phyloP scores from a whole-genome alignment of 495 filamentous ascomycete species.

The Aspergillus hancockii region DNA sequence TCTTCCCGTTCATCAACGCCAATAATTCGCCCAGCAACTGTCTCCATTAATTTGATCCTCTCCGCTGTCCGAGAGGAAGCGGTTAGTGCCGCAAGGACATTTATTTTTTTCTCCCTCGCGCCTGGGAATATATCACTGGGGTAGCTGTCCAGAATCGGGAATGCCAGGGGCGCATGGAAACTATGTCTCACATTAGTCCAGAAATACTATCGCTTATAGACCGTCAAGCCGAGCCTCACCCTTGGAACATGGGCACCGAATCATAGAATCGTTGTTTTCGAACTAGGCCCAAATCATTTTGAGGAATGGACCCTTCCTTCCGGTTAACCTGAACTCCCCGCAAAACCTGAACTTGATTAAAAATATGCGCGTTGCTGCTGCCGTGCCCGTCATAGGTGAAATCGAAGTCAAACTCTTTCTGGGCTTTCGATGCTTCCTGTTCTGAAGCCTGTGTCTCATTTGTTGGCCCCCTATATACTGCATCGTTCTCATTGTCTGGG shows the following conservation, averaged over 20 bases:
- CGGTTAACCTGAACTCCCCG: slow-evolving; percentile 44
- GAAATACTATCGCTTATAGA: slow-evolving; percentile 3
- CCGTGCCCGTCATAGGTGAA: slow-evolving; percentile 50
- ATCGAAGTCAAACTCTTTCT: slow-evolving; percentile 57
- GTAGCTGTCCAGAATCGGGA: slow-evolving; percentile 82
- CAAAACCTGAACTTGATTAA: slow-evolving; percentile 57
- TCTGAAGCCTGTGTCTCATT: slow-evolving; percentile 5
- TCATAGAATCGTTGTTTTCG: slow-evolving; percentile 40
- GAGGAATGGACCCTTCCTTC: slow-evolving; percentile 28
- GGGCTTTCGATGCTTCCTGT: slow-evolving; percentile 20
- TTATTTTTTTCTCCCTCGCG: slow-evolving; percentile 44
- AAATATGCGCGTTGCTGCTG: slow-evolving; percentile 53
- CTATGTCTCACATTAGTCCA: slow-evolving; percentile 35
- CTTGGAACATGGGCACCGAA: slow-evolving; percentile 56
- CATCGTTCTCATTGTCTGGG: slow-evolving; percentile 14
- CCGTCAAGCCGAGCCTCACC: slow-evolving; percentile 44
- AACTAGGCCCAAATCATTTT: slow-evolving; percentile 31
- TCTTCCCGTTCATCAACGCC: slow-evolving; percentile 78
- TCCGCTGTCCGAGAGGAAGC: slow-evolving; percentile 70
- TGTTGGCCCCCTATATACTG: slow-evolving; percentile 17
- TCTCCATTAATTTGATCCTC: slow-evolving; percentile 66
- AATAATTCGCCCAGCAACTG: slow-evolving; percentile 57
- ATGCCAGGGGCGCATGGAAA: slow-evolving; percentile 59
- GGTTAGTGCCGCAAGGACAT: slow-evolving; percentile 66
- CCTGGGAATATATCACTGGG: slow-evolving; percentile 62